These are phyloP conservation scores for Kregervanrija fluxuum DNA, from an alignment of 805 yeast species.

Conservation along the genomic window DNA sequence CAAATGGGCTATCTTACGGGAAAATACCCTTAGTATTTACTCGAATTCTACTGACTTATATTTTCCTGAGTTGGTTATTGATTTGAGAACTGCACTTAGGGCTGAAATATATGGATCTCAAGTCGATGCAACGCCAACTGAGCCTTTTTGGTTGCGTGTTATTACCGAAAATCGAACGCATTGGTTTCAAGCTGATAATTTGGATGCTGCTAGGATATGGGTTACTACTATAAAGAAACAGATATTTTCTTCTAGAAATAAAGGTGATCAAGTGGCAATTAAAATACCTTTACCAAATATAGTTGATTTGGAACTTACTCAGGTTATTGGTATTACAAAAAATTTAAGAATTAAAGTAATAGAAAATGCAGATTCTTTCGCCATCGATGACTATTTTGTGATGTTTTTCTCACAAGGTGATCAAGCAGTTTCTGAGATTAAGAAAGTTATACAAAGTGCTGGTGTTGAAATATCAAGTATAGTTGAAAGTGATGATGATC, in stretches of 20 bases:
- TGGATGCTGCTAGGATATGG: conserved; percentile 76
- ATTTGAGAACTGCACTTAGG: conserved; percentile 52
- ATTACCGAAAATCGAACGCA: conserved; percentile 51
- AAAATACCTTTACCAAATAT: conserved; percentile 70
- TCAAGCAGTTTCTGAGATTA: conserved; percentile 34
- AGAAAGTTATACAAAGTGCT: conserved; percentile 30
- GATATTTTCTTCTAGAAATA: conserved; percentile 66
- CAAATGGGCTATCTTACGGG: conserved; percentile 76
- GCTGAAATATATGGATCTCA: conserved; percentile 42
- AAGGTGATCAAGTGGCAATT: conserved; percentile 64
- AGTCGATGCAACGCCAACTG: conserved; percentile 14
- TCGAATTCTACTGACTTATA: conserved; percentile 70
- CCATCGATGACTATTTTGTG: conserved; percentile 63
- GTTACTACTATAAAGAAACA: conserved; percentile 64
- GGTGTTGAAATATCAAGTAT: conserved; percentile 20
- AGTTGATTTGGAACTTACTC: conserved; percentile 49
- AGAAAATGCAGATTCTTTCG: conserved; percentile 45
- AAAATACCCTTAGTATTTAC: conserved; percentile 62
- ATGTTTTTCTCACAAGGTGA: conserved; percentile 54
- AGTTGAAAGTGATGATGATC: conserved; percentile 8
- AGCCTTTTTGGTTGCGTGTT: conserved; percentile 47
- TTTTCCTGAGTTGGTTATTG: conserved; percentile 73
- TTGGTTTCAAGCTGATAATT: conserved; percentile 66
- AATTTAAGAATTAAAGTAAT: conserved; percentile 55
- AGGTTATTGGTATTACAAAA: conserved; percentile 48